Base-by-base conservation (phyloP, 192 early-diverging fungal species). In the Backusella australiensis region DNA sequence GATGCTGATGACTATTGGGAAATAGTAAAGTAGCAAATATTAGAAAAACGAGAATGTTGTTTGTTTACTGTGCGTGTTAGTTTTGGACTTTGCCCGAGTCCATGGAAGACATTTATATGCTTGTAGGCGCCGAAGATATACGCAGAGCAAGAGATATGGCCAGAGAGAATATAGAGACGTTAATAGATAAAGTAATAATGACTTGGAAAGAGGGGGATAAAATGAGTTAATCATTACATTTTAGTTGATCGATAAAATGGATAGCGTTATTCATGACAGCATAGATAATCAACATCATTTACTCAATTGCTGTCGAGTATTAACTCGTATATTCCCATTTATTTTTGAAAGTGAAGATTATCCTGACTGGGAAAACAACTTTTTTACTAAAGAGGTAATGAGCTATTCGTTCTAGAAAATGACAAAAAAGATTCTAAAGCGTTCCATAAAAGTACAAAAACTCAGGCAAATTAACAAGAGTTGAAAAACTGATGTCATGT, bases 261-360 rank as follows among this genome's bases (percentile, higher is more conserved):
- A 89, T 63, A 14, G 11, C 12, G 21, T 63, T 14, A 63, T 63
- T 63, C 56, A 63, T 29, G 56, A 2, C 23, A 29, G 12, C 1
- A 14, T 63, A 63, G 23, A 29, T 3, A 63, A 85, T 44, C 86
- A 86, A 34, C 80, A 79, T 6, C 84, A 83, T 34, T 90, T 94
- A 46, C 80, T 95, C 6, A 98, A 97, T 83, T 95, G 93, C 75
- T 79, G 94, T 14, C 89, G 96, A 26, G 81, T 97, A 4, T 80
- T 98, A 52, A 94, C 95, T 0, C 88, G 96, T 21, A 72, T 98
- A 32, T 78, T 98, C 32, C 96, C 95, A 8, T 95, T 92, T 83
- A 76, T 93, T 14, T 98, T 92, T 78, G 96, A 98, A 81, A 81
- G 78, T 21, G 77, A 79, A n/a, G 82, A 87, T 41, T 52, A 73